Evolutionary conservation across 345 rosid genomes (phyloP).

Genomic region (Combretum micranthum): DNA sequence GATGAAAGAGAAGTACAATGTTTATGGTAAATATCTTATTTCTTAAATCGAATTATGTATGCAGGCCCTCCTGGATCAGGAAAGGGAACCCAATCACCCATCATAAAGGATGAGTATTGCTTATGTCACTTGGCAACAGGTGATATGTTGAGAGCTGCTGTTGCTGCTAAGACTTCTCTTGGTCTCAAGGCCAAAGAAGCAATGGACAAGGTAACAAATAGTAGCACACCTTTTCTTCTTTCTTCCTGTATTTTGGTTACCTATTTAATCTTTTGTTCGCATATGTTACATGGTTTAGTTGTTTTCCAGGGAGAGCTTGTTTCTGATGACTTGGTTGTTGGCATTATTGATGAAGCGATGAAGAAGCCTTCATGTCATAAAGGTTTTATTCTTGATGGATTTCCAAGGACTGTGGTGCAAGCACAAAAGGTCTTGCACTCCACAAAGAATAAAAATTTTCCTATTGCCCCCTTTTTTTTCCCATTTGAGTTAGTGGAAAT

Average conservation of each 20-base stretch:
- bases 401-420: conserved; percentile 86
- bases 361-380: conserved; percentile 85
- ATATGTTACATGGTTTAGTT: conserved; percentile 12
- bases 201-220: conserved; percentile 69
- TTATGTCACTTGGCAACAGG: conserved; percentile 97
- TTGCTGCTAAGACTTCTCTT: conserved; percentile 84
- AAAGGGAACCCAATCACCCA: conserved; percentile 94
- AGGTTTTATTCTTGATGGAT: conserved; percentile 96
- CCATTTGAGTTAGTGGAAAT: conserved; percentile 1
- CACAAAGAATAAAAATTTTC: neutral
- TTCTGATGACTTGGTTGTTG: conserved; percentile 89
- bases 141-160: conserved; percentile 96
- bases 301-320: conserved; percentile 79
- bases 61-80: conserved; percentile 98
- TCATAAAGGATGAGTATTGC: conserved; percentile 83
- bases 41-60: neutral
- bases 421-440: conserved; percentile 61
- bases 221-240: neutral
- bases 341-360: conserved; percentile 92
- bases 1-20: neutral
- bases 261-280: neutral
- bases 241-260: neutral
- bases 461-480: neutral
- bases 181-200: conserved; percentile 96
- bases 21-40: neutral